These are phyloP conservation scores for Saccharum officinarum DNA, from an alignment of 176 grass and related monocot genomes.

Conservation along the genomic window DNA sequence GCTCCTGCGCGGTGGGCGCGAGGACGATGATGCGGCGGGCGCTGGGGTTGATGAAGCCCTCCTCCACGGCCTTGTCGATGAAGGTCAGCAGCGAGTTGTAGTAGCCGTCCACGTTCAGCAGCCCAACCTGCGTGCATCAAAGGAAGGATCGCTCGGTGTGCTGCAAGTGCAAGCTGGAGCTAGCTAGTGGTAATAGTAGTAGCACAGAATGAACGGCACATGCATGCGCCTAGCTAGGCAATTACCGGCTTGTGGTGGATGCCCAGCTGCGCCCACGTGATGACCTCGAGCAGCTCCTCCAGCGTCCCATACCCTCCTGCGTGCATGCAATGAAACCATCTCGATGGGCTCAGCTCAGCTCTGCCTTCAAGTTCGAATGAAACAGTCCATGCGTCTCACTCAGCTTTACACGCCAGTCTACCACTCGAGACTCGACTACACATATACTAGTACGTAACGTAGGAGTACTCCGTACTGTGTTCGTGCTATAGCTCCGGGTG, in stretches of 20 bases:
- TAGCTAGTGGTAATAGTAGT: neutral
- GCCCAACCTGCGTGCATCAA: too few species aligned
- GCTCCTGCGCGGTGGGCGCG: conserved; percentile 81
- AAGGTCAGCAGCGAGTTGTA: conserved; percentile 97
- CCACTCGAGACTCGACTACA: too few species aligned
- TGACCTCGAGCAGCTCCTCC: conserved; percentile 98
- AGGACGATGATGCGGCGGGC: conserved; percentile 93
- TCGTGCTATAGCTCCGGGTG: too few species aligned
- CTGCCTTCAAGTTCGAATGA: too few species aligned
- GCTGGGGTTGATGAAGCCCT: conserved; percentile 86
- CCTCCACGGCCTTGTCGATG: conserved; percentile 99
- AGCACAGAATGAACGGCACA: too few species aligned
- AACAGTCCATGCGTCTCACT: neutral
- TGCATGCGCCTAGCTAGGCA: too few species aligned
- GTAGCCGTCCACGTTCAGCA: conserved; percentile 99
- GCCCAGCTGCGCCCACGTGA: conserved; percentile 97
- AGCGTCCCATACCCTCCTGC: conserved; percentile 98
- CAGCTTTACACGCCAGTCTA: neutral
- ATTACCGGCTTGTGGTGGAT: conserved; percentile 99
- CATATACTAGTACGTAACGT: too few species aligned
- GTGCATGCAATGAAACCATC: conserved; percentile 37
- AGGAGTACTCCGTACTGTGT: too few species aligned
- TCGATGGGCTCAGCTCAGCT: too few species aligned
- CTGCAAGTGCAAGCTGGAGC: neutral
- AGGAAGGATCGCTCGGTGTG: too few species aligned